phyloP scores from a whole-genome alignment of 495 filamentous ascomycete species.

The Aspergillus biplanus region DNA sequence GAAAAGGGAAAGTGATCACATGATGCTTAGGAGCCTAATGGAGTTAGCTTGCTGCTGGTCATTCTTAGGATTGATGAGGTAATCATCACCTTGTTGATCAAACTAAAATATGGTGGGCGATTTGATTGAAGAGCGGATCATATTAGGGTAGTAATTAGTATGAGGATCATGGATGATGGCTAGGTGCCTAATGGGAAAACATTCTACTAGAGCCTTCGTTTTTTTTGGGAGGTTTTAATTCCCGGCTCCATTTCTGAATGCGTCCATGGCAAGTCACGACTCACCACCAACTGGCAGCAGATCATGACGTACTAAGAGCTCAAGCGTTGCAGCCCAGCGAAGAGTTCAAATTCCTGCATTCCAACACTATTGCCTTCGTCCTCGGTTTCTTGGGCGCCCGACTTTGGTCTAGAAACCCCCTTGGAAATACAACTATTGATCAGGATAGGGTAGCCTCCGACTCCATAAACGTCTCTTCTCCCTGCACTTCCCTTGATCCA shows the following conservation, averaged over 20 bases:
- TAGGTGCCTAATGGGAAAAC: background rate
- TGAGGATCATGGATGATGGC: no score
- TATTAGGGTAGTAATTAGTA: background rate
- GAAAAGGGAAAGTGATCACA: background rate
- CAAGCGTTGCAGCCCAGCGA: no score
- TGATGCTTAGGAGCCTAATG: background rate
- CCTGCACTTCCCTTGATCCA: no score
- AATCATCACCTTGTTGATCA: background rate
- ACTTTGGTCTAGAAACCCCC: background rate
- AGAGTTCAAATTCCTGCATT: background rate
- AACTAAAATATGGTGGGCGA: no score
- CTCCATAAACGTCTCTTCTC: no score
- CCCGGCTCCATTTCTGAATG: background rate
- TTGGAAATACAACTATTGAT: no score
- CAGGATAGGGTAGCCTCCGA: no score
- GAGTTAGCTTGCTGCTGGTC: background rate
- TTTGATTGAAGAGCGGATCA: no score
- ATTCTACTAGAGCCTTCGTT: background rate
- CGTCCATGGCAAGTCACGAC: background rate
- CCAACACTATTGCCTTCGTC: background rate
- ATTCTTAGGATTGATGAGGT: background rate
- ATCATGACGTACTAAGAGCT: slow-evolving; percentile 2
- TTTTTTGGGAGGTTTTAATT: background rate
- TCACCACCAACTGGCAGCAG: background rate
- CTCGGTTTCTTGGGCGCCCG: background rate